Evolutionary conservation across 768 basidiomycete species (phyloP), one percentile per base, ranked within the genome.

Genomic region (Nidula microcarpa): DNA sequence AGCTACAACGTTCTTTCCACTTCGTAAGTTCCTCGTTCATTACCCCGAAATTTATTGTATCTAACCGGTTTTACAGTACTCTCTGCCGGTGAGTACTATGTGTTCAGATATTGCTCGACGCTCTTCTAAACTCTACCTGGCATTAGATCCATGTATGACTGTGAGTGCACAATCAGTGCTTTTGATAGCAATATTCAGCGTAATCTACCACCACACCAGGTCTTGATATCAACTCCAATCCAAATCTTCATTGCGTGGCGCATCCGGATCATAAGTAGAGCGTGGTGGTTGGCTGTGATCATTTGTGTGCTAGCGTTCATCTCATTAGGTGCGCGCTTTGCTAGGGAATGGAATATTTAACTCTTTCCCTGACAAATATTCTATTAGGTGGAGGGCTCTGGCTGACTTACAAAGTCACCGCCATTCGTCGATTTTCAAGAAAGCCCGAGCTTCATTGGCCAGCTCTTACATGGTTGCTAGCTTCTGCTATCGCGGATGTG

Each of bases 161-260:
- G 72, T 71, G 50, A 49, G 65, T 60, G 13, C 34, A 7, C 34
- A 43, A 1, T 36, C 7, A 46, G 16, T 41, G 23, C 18, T 30
- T 30, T 30, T 4, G 41, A 6, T 45, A 30, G 4, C 23, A 30
- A 4, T 30, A 30, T 30, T 30, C 23, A 30, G 23, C 23, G 23
- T 30, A 7, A 14, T 9, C 2, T 4, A 53, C 5, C 37, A n/a
- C 32, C 5, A 10, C 36, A 13, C 50, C n/a, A 49, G 74, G 71
- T 71, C 6, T 57, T 67, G 13, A 65, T 77, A 14, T 73, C 73
- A 1, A 74, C 72, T 0, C 71, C 74, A 0, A 67, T 74, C 1
- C 75, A 77, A 52, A 53, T 74, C 2, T 74, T 76, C 59, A 68
- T 73, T 35, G 73, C 72, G 0, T 74, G 74, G 74, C 59, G 75